phyloP scores from a whole-genome alignment of 176 grass and related monocot species.

The Oryza meyeriana region DNA sequence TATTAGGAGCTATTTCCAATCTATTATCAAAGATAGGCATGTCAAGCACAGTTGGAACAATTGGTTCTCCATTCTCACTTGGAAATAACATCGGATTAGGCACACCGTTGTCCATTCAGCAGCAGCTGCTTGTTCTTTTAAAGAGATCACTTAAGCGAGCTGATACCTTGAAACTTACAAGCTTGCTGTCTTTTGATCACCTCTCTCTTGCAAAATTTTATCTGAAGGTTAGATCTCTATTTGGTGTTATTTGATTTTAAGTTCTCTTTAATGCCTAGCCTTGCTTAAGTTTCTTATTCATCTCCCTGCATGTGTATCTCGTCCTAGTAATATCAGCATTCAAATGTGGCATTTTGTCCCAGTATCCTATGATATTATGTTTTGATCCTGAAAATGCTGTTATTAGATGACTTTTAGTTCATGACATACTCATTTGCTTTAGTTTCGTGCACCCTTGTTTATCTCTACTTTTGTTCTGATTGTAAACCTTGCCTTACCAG shows the following conservation, averaged over 20 bases:
- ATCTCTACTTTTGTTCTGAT: constrained; percentile 16
- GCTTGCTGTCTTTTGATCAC: constrained; percentile 73
- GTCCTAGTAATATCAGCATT: constrained; percentile 2
- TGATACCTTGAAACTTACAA: constrained; percentile 80
- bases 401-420: not conserved
- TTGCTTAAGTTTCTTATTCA: not conserved
- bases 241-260: constrained; percentile 7
- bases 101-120: constrained; percentile 73
- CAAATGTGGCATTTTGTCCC: not conserved
- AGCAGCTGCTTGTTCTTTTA: constrained; percentile 91
- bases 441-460: constrained; percentile 1
- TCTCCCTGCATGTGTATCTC: not conserved
- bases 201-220: constrained; percentile 89
- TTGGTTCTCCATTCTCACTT: constrained; percentile 71
- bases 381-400: constrained; percentile 18
- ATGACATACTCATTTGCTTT: constrained; percentile 4
- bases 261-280: not conserved
- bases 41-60: constrained; percentile 64
- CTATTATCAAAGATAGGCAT: constrained; percentile 85
- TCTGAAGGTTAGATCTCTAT: constrained; percentile 61
- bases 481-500: constrained; percentile 51
- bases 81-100: constrained; percentile 77
- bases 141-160: constrained; percentile 87
- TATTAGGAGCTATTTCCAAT: constrained; percentile 86
- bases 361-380: not conserved